These are phyloP conservation scores for Penicillium coprophilum DNA, from an alignment of 495 filamentous ascomycete genomes.

Conservation along the genomic window DNA sequence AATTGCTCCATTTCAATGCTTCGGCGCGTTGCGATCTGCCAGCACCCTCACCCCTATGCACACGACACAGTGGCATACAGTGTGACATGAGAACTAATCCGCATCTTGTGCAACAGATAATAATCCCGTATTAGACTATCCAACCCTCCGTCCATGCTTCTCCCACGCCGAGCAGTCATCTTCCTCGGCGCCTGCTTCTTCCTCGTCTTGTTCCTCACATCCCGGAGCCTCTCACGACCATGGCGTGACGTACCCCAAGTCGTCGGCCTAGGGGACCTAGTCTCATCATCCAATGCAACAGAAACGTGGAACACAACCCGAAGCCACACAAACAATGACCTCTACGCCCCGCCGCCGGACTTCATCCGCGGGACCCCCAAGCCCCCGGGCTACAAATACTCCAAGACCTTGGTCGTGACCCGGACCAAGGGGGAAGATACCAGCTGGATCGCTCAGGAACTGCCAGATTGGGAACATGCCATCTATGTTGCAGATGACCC, in stretches of 20 bases:
- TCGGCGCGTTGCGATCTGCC: background rate
- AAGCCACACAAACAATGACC: constrained; percentile 19
- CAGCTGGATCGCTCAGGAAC: constrained; percentile 57
- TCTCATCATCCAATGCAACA: constrained; percentile 21
- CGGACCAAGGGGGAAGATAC: constrained; percentile 56
- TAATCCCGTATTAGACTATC: constrained; percentile 14
- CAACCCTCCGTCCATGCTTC: constrained; percentile 35
- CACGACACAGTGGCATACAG: background rate
- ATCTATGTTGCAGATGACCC: constrained; percentile 66
- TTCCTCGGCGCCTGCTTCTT: constrained; percentile 42
- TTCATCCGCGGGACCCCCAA: constrained; percentile 45
- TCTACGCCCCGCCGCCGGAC: constrained; percentile 36
- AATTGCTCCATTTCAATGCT: background rate
- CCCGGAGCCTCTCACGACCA: constrained; percentile 35
- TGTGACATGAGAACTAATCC: constrained; percentile 2
- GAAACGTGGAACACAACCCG: constrained; percentile 28
- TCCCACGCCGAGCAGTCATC: constrained; percentile 37
- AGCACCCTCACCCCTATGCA: background rate
- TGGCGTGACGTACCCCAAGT: constrained; percentile 37
- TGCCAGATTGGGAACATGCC: constrained; percentile 57
- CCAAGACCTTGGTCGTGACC: constrained; percentile 58
- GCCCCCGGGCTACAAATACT: constrained; percentile 44
- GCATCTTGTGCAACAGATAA: constrained; percentile 16
- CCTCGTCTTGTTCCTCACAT: constrained; percentile 31
- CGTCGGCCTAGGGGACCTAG: constrained; percentile 39